Evolutionary conservation across 2,329 filamentous ascomycete species (phyloP), one percentile per base, ranked within the genome.

Genomic region (Phaeosphaeria sp.): DNA sequence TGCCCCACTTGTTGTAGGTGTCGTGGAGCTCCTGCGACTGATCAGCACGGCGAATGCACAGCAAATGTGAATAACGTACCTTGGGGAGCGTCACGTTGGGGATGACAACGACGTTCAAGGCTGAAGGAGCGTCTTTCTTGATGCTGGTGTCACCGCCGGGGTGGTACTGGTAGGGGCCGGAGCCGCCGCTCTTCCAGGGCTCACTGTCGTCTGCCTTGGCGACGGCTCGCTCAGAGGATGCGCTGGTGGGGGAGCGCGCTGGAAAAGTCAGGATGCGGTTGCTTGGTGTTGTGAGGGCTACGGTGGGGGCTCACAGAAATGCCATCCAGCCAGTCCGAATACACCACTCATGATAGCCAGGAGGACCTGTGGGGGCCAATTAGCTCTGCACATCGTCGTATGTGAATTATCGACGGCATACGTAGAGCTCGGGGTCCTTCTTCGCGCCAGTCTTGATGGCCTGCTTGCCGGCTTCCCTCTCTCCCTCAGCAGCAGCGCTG

Each of bases 1-100:
- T 98, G 80, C 95, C 95, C 88, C 92, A 98, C 86, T 99, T 99
- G 91, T 99, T 99, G 88, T 90, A 98, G 83, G 90, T 91, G 72
- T 99, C 95, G 83, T 99, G 95, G 65, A 97, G 87, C 74, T 90
- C 86, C 92, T 96, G 45, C 24, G 36, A 44, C 21, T 9, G 21
- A 43, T 62, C 42, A 61, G 51, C 30, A 49, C 17, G 22, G 21
- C 33, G 24, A 15, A 39, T 44, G 21, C 17, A 24, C 11, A 15
- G 27, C 20, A 11, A 25, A 48, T 27, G 11, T 33, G 18, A 17
- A 33, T 9, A 17, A 44, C 59, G 49, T 68, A 71, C 77, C 89
- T 90, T 93, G 76, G 95, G 93, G 69, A 98, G 84, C 75, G 90
- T 95, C 76, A 99, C 93, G 76, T 96, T 90, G 74, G 95, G 95